Percentiles rank a stretch among this genome's conserved stretches.
Evolutionary conservation across 2,329 filamentous ascomycete genomes (phyloP).

Genomic region (Botrytis sinoallii): DNA sequence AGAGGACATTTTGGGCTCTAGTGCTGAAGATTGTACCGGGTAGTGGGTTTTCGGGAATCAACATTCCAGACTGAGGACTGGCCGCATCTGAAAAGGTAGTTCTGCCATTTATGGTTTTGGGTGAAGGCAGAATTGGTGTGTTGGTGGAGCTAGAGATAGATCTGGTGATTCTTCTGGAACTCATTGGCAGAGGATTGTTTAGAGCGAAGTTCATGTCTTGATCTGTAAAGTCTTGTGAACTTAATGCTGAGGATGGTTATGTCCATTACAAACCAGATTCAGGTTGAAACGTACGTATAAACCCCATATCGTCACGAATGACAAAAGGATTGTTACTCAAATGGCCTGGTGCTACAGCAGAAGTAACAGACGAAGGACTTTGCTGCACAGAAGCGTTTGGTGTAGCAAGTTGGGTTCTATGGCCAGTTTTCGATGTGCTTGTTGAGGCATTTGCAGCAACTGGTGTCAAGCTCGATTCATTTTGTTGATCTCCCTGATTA

Average conservation of each 20-base stretch:
- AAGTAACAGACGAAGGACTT: background rate
- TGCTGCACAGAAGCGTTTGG: background rate
- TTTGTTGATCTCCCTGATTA: background rate
- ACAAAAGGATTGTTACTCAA: background rate
- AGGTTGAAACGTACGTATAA: constrained; percentile 2
- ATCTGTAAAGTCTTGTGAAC: background rate
- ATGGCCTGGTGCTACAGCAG: background rate
- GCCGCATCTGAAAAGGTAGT: background rate
- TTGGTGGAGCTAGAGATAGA: background rate
- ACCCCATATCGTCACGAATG: background rate
- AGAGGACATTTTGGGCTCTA: background rate
- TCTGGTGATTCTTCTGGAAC: background rate
- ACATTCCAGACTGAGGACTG: background rate
- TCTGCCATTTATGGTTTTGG: background rate
- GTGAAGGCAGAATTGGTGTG: no score
- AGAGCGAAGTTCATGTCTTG: background rate
- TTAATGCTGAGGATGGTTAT: background rate
- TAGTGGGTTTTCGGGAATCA: background rate
- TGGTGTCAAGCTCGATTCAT: background rate
- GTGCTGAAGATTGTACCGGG: background rate
- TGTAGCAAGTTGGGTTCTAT: background rate
- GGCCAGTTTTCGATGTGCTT: background rate
- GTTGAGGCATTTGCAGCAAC: background rate
- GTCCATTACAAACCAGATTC: background rate
- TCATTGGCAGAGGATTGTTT: background rate